Evolutionary conservation across 768 basidiomycete species (phyloP).

Genomic region (Suillus occidentalis): DNA sequence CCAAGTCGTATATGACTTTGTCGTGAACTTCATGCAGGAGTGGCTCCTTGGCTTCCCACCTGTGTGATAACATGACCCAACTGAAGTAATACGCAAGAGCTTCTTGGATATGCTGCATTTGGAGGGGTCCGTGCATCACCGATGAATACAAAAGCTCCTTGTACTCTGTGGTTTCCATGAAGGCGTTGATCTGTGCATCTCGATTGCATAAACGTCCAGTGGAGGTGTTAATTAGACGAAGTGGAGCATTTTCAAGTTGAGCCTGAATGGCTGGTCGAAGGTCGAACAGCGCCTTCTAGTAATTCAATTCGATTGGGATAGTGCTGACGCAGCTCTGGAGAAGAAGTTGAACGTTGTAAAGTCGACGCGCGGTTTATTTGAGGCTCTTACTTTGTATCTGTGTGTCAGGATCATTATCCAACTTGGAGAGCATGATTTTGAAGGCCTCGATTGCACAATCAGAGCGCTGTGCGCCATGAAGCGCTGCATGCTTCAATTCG

Average conservation of each 20-base stretch:
- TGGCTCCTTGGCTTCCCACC: background rate
- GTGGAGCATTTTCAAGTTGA: background rate
- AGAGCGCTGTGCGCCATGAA: background rate
- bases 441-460: background rate
- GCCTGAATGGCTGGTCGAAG: background rate
- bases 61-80: background rate
- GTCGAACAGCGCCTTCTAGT: background rate
- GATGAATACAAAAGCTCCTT: background rate
- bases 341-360: background rate
- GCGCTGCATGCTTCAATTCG: background rate
- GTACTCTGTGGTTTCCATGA: background rate
- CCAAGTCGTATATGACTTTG: background rate
- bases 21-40: background rate
- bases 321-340: background rate
- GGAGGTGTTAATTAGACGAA: background rate
- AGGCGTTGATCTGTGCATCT: background rate
- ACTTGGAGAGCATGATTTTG: background rate
- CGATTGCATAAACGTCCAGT: background rate
- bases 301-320: background rate
- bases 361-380: background rate
- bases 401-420: background rate
- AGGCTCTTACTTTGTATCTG: background rate
- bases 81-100: background rate
- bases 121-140: background rate
- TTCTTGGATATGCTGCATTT: background rate